A percentile compares a stretch with the other conserved stretches of the same genome.
phyloP scores from a whole-genome alignment of 176 grass and related monocot genomes.

The Juncus effusus region DNA sequence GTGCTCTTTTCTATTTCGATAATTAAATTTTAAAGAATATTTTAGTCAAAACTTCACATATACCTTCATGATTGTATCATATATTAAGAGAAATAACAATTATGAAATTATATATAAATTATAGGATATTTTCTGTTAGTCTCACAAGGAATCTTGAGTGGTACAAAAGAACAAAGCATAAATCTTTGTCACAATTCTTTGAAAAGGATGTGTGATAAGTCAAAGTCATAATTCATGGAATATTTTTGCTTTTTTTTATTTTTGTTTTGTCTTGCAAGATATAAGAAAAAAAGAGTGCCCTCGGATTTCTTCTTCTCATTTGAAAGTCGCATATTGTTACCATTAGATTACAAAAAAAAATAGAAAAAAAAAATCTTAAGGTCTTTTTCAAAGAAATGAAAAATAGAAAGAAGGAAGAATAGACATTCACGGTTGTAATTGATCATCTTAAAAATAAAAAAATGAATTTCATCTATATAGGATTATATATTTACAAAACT shows the following conservation, averaged over 20 bases:
- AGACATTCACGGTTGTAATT: too few relatives aligned
- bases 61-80: too few relatives aligned
- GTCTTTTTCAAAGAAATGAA: background rate
- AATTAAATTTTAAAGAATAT: too few relatives aligned
- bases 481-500: too few relatives aligned
- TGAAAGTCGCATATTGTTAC: constrained; percentile 18
- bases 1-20: too few relatives aligned
- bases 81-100: too few relatives aligned
- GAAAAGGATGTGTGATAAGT: constrained; percentile 15
- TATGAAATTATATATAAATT: too few relatives aligned
- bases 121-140: background rate
- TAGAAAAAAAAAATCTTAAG: background rate
- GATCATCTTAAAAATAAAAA: too few relatives aligned
- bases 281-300: background rate
- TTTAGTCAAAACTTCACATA: too few relatives aligned
- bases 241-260: constrained; percentile 1
- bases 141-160: background rate
- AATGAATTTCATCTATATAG: too few relatives aligned
- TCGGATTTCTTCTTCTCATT: background rate
- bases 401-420: background rate
- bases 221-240: constrained; percentile 18
- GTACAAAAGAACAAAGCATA: background rate
- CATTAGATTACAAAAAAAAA: constrained; percentile 14
- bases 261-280: constrained; percentile 25
- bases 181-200: constrained; percentile 16